These are phyloP conservation scores for Verbena officinalis DNA, from an alignment of 257 asterid species.

Conservation along the genomic window DNA sequence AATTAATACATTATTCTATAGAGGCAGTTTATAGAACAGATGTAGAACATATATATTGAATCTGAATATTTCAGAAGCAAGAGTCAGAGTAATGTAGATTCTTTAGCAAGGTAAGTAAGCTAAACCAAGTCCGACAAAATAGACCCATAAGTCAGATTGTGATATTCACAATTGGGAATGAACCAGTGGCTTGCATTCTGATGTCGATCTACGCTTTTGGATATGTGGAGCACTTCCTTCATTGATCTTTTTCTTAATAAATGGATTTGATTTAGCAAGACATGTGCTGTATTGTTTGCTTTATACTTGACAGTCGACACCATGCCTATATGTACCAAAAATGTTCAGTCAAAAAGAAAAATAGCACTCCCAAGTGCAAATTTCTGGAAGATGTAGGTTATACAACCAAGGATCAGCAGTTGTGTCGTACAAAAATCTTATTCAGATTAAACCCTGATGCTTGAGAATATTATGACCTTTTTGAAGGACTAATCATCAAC, in stretches of 20 bases:
- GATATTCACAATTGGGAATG: background rate
- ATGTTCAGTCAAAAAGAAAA: background rate
- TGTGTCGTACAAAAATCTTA: background rate
- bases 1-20: background rate
- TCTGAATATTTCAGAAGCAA: background rate
- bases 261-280: background rate
- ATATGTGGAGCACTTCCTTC: background rate
- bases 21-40: background rate
- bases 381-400: background rate
- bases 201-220: background rate
- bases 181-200: background rate
- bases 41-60: slow-evolving; percentile 1
- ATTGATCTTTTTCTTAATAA: background rate
- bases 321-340: background rate
- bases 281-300: background rate
- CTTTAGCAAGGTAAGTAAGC: background rate
- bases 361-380: background rate
- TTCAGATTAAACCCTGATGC: background rate
- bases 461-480: slow-evolving; percentile 9
- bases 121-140: background rate
- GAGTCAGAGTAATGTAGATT: background rate
- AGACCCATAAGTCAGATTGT: background rate
- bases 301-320: background rate
- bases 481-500: background rate
- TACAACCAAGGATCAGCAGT: background rate